Conservation (phyloP, 257 asterid genomes). For the Capsicum baccatum region DNA sequence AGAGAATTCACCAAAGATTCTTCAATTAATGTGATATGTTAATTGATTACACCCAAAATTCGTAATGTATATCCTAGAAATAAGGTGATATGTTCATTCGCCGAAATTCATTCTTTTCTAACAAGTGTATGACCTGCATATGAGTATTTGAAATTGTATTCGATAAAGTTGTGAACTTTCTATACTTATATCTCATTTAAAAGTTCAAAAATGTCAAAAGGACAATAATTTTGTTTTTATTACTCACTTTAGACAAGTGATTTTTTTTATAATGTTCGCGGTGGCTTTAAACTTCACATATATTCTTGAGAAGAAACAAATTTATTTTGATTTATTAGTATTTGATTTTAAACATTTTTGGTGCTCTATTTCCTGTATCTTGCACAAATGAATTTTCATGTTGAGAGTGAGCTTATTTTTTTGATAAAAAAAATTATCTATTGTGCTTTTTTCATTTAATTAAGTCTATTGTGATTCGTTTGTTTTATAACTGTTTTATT, state of each 20-base stretch:
- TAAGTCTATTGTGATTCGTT: not conserved
- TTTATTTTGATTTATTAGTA: not conserved
- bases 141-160: not conserved
- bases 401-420: no score
- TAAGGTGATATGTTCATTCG: not conserved
- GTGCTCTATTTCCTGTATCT: no score
- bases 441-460: not conserved
- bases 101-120: not conserved
- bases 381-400: no score
- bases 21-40: no score
- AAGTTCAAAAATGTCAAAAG: not conserved
- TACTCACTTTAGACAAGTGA: slow-evolving; percentile 1
- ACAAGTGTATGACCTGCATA: not conserved
- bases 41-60: no score
- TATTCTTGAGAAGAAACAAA: not conserved
- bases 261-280: not conserved
- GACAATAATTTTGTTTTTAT: not conserved
- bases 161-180: not conserved
- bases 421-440: no score
- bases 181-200: not conserved
- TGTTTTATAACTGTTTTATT: not conserved
- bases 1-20: no score
- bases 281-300: not conserved
- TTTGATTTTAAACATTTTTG: no score
- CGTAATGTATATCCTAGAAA: no score